A percentile compares a stretch with the other conserved stretches of the same genome.
Conservation (phyloP, 768 basidiomycete genomes). For the Porphyrellus cyaneotinctus region DNA sequence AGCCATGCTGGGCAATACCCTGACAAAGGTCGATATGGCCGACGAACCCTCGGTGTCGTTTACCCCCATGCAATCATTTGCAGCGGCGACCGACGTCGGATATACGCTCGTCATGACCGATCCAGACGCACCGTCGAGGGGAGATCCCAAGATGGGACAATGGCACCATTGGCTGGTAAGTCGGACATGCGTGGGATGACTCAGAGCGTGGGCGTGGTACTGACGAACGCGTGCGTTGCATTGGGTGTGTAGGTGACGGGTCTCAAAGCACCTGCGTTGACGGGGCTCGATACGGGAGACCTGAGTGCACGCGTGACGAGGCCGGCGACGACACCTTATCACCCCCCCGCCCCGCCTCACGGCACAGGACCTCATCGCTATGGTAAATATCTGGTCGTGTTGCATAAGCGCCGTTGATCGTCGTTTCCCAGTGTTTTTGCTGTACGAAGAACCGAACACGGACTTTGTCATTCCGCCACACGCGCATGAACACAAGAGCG, state of each 20-base stretch:
- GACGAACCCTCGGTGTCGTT: conserved; percentile 51
- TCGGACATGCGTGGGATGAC: background rate
- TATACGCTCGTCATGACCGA: conserved; percentile 58
- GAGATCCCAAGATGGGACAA: conserved; percentile 44
- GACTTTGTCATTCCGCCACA: conserved; percentile 40
- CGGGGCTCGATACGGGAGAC: conserved; percentile 30
- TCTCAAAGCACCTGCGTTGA: conserved; percentile 34
- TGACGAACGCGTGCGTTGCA: background rate
- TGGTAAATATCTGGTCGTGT: conserved; percentile 31
- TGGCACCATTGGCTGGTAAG: conserved; percentile 59
- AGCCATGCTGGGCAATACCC: conserved; percentile 36
- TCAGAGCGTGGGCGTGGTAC: background rate
- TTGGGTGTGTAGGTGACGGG: conserved; percentile 33
- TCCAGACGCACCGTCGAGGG: conserved; percentile 53
- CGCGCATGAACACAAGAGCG: conserved; percentile 44
- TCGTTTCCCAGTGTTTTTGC: conserved; percentile 43
- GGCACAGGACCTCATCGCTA: conserved; percentile 57
- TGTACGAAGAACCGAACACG: conserved; percentile 54
- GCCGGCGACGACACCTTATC: conserved; percentile 51
- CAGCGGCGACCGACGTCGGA: conserved; percentile 30
- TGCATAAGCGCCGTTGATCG: background rate
- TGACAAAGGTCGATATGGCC: conserved; percentile 36
- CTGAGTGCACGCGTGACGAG: conserved; percentile 40
- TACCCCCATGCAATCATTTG: conserved; percentile 38
- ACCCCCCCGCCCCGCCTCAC: conserved; percentile 52